phyloP scores from a whole-genome alignment of 192 early-diverging fungal species.

The Paraglomus brasilianum region DNA sequence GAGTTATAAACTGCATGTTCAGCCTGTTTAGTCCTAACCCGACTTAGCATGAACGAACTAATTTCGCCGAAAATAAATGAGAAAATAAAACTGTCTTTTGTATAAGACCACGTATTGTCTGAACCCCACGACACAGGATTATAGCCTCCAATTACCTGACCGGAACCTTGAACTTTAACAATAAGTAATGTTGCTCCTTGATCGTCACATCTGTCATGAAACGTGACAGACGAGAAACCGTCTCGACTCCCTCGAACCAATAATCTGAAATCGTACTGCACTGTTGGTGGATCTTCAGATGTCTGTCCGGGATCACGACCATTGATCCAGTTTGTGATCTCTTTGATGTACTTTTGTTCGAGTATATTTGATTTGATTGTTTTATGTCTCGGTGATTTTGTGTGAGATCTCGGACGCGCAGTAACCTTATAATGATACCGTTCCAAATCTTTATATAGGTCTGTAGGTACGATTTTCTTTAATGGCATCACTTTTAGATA shows the following conservation, averaged over 20 bases:
- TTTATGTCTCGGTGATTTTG: too few species aligned
- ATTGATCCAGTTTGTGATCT: too few species aligned
- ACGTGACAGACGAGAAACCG: not conserved
- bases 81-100: conserved; percentile 21
- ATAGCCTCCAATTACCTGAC: conserved; percentile 12
- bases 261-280: conserved; percentile 25
- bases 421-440: too few species aligned
- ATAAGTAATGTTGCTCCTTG: not conserved
- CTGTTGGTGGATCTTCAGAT: too few species aligned
- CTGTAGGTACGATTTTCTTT: not conserved
- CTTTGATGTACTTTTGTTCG: too few species aligned
- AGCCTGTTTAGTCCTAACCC: not conserved
- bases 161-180: not conserved
- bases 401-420: too few species aligned
- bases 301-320: too few species aligned
- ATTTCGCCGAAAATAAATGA: not conserved
- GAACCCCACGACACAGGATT: not conserved
- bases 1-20: conserved; percentile 14
- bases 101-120: not conserved
- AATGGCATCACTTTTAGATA: conserved; percentile 23
- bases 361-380: too few species aligned
- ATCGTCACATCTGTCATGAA: conserved; percentile 13
- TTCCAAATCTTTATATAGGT: conserved; percentile 24
- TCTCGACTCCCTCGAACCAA: not conserved
- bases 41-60: not conserved